Evolutionary conservation across 2,329 filamentous ascomycete species (phyloP).

Genomic region (Fusarium sp.): DNA sequence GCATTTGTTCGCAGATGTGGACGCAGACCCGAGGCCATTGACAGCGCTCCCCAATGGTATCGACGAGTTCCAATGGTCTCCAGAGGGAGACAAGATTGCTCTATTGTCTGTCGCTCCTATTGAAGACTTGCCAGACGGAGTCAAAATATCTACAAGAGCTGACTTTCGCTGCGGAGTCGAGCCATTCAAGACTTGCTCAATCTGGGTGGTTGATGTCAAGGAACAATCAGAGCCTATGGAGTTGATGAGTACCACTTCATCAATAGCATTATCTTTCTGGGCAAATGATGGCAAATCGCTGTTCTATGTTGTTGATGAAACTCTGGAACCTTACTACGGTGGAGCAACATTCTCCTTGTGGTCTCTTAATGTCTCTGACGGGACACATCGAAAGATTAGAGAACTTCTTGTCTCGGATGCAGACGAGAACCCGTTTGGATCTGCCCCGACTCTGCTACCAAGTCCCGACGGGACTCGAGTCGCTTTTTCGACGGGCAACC

Average conservation of each 20-base stretch:
- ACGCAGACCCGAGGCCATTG: too few relatives aligned
- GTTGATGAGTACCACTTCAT: neutral
- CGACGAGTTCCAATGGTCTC: neutral
- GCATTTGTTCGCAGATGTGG: too few relatives aligned
- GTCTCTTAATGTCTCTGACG: neutral
- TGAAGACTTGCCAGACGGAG: neutral
- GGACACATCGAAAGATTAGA: neutral
- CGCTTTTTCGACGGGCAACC: neutral
- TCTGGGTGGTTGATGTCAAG: neutral
- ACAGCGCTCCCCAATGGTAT: neutral
- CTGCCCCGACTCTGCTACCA: neutral
- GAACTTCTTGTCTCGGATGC: neutral
- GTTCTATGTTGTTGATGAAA: neutral
- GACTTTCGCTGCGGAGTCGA: neutral
- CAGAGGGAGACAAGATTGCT: neutral
- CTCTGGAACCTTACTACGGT: neutral
- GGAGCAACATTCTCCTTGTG: neutral
- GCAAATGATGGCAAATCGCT: neutral
- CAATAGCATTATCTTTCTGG: neutral
- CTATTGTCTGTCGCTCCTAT: neutral
- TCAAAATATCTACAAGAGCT: neutral
- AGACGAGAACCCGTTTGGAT: neutral
- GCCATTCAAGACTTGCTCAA: neutral
- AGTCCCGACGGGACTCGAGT: neutral
- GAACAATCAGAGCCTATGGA: neutral